Evolutionary conservation across 2,329 filamentous ascomycete genomes (phyloP).

Genomic region (Thielaviopsis populi): DNA sequence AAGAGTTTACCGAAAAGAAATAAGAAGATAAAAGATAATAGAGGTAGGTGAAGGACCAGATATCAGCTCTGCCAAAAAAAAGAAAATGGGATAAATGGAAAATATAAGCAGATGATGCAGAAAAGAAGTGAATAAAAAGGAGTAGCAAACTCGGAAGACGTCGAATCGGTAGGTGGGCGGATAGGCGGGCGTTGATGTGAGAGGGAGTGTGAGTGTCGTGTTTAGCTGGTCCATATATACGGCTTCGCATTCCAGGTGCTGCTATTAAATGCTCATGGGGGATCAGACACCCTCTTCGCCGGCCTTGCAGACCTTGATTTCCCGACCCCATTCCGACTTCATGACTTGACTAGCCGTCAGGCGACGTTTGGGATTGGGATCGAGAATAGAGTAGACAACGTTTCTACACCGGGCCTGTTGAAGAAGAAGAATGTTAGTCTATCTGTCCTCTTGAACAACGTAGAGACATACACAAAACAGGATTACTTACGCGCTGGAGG

Average conservation of each 20-base stretch:
- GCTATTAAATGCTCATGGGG: not conserved
- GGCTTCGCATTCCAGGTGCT: not conserved
- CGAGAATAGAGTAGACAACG: conserved; percentile 95
- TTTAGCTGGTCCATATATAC: not conserved
- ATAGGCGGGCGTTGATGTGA: not conserved
- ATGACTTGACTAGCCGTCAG: conserved; percentile 94
- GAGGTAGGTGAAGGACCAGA: not conserved
- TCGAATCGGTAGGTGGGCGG: not conserved
- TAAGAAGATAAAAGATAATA: conserved; percentile 12
- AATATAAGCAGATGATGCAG: conserved; percentile 1
- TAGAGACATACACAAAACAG: not conserved
- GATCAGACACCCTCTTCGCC: conserved; percentile 80
- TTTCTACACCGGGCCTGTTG: conserved; percentile 84
- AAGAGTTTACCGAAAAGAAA: conserved; percentile 16
- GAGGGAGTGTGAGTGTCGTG: conserved; percentile 2
- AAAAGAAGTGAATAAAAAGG: conserved; percentile 8
- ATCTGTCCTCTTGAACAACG: not conserved
- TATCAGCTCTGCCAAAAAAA: conserved; percentile 6
- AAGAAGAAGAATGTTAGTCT: conserved; percentile 11
- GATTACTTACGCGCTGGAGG: conserved; percentile 70
- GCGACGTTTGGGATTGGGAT: conserved; percentile 80
- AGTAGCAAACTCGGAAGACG: not conserved
- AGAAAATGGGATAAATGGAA: conserved; percentile 3
- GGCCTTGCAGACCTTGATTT: conserved; percentile 93
- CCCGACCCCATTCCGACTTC: conserved; percentile 96